These are phyloP conservation scores for Anisodus acutangulus DNA, from an alignment of 257 asterid species.

Conservation along the genomic window DNA sequence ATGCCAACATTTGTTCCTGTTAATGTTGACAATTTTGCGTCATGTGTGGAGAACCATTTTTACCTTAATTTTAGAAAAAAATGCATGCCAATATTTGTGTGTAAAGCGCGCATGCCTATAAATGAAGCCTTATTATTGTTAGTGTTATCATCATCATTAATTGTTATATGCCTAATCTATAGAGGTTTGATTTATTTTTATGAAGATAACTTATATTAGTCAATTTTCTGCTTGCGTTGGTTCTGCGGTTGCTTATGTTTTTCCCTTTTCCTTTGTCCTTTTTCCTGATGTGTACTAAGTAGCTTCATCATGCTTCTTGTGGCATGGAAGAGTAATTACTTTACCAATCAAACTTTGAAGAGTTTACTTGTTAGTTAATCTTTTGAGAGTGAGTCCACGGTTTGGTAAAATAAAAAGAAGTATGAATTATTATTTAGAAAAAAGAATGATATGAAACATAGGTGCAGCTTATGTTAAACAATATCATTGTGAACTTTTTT, in stretches of 20 bases:
- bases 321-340: constrained; percentile 15
- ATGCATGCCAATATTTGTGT: background rate
- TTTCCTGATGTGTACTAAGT: background rate
- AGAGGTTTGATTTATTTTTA: background rate
- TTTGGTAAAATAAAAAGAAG: constrained; percentile 18
- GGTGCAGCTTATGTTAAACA: background rate
- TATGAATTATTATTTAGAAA: background rate
- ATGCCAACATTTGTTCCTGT: background rate
- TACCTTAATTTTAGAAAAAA: background rate
- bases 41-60: background rate
- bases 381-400: background rate
- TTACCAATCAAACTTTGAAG: background rate
- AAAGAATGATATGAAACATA: constrained; percentile 4
- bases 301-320: constrained; percentile 4
- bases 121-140: background rate
- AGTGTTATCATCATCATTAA: background rate
- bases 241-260: constrained; percentile 16
- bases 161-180: background rate
- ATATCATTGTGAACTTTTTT: background rate
- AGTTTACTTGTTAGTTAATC: background rate
- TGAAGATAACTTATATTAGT: background rate
- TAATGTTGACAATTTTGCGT: background rate
- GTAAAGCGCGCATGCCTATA: background rate
- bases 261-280: background rate
- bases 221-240: background rate